These are phyloP conservation scores for Phoma herbarum DNA, from an alignment of 2,329 filamentous ascomycete genomes.

Conservation along the genomic window DNA sequence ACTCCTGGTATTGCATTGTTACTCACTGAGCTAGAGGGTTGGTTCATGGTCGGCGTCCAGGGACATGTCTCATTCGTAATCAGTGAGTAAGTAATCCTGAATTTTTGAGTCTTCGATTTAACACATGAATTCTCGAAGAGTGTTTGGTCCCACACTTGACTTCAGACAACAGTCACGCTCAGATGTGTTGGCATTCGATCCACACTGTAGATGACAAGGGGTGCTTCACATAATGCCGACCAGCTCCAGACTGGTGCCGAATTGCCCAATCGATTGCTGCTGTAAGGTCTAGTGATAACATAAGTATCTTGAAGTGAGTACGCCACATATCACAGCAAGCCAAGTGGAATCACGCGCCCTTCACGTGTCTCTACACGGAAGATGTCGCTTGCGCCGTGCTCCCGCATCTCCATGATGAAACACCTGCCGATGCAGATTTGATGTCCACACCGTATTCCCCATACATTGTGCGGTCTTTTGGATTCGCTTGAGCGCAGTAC, in stretches of 20 bases:
- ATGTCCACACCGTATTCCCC: background rate
- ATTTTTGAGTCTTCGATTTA: background rate
- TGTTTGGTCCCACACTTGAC: background rate
- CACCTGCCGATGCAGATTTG: background rate
- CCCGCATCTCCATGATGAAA: background rate
- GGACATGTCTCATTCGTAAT: background rate
- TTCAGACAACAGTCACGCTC: background rate
- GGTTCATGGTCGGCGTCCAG: background rate
- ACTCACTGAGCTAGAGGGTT: background rate
- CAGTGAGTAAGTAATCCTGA: background rate
- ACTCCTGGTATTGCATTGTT: background rate
- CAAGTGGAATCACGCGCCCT: background rate
- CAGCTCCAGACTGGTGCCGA: background rate
- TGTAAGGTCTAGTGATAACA: background rate
- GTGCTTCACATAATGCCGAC: background rate
- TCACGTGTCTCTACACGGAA: background rate
- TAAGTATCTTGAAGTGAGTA: background rate
- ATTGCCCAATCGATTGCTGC: background rate
- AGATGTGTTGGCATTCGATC: background rate
- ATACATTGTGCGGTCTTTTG: background rate
- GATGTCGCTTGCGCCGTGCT: too few species aligned
- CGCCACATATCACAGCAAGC: background rate
- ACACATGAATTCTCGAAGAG: background rate
- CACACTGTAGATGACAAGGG: background rate
- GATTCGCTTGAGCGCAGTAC: background rate